phyloP scores from a whole-genome alignment of 192 early-diverging fungal genomes.

The Entophlyctis helioformis region DNA sequence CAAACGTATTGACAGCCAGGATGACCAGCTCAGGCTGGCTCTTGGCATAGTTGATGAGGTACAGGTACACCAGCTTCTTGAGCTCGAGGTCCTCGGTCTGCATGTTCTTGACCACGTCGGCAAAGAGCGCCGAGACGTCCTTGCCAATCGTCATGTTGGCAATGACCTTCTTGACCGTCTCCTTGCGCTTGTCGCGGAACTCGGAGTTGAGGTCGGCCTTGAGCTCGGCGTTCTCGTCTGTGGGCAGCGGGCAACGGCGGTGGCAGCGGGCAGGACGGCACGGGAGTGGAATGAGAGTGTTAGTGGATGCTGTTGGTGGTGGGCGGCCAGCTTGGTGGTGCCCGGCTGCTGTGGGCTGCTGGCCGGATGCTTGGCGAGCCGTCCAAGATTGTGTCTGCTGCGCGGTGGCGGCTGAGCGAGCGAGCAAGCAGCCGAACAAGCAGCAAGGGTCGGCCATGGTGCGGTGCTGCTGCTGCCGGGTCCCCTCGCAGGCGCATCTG shows the following conservation, averaged over 20 bases:
- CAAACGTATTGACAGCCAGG: conserved; percentile 93
- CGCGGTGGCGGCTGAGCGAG: no score
- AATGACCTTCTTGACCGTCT: conserved; percentile 97
- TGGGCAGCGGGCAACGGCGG: not conserved
- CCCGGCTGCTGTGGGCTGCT: no score
- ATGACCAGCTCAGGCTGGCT: conserved; percentile 94
- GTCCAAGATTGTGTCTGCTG: no score
- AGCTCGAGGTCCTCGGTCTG: conserved; percentile 95
- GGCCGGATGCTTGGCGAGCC: no score
- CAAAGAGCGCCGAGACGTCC: conserved; percentile 89
- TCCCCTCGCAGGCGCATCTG: no score
- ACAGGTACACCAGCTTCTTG: conserved; percentile 97
- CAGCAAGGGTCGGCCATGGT: no score
- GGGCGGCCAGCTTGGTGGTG: no score
- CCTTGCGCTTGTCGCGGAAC: conserved; percentile 89
- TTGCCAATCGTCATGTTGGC: conserved; percentile 99
- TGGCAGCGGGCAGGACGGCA: no score
- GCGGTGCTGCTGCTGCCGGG: no score
- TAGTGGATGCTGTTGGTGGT: not conserved
- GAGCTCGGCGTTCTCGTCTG: conserved; percentile 97
- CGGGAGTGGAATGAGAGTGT: not conserved
- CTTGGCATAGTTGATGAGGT: conserved; percentile 96
- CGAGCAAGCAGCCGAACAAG: no score
- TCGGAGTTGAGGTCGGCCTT: conserved; percentile 94
- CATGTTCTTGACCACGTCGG: conserved; percentile 98